These are phyloP conservation scores for Chrysanthemum makinoi DNA, from an alignment of 129 eudicot species.

Conservation along the genomic window DNA sequence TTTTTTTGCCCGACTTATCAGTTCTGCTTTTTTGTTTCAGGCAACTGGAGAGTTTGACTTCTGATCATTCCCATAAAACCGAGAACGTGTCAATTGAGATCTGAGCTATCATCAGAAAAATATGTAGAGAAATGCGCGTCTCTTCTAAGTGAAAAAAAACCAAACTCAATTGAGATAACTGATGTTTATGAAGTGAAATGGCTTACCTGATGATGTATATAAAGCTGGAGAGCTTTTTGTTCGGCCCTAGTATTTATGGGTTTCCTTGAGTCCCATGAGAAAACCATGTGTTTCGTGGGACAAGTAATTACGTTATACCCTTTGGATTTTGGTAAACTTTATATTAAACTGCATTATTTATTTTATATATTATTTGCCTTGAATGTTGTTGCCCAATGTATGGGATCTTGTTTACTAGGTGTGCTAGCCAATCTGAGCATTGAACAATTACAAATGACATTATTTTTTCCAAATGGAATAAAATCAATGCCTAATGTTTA, in stretches of 20 bases:
- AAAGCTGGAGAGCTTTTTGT: slow-evolving; percentile 44
- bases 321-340: slow-evolving; percentile 34
- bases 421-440: not conserved
- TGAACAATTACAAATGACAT: not conserved
- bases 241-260: slow-evolving; percentile 49
- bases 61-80: slow-evolving; percentile 42
- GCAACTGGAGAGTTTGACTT: slow-evolving; percentile 96
- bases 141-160: slow-evolving; percentile 28
- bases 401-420: not conserved
- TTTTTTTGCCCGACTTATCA: not conserved
- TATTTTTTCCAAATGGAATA: no score
- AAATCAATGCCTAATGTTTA: no score
- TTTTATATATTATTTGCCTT: not conserved
- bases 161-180: slow-evolving; percentile 28
- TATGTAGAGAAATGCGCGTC: slow-evolving; percentile 28
- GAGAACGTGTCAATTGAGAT: slow-evolving; percentile 18
- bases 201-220: slow-evolving; percentile 70
- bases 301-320: slow-evolving; percentile 37
- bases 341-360: slow-evolving; percentile 37
- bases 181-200: slow-evolving; percentile 39
- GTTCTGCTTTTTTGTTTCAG: slow-evolving; percentile 37
- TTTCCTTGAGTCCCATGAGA: slow-evolving; percentile 39
- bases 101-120: slow-evolving; percentile 25
- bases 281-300: slow-evolving; percentile 28
- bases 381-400: not conserved